Percentiles rank a stretch among this genome's conserved stretches.
Conservation (phyloP, 2,329 filamentous ascomycete genomes). For the Paramyrothecium sp. region DNA sequence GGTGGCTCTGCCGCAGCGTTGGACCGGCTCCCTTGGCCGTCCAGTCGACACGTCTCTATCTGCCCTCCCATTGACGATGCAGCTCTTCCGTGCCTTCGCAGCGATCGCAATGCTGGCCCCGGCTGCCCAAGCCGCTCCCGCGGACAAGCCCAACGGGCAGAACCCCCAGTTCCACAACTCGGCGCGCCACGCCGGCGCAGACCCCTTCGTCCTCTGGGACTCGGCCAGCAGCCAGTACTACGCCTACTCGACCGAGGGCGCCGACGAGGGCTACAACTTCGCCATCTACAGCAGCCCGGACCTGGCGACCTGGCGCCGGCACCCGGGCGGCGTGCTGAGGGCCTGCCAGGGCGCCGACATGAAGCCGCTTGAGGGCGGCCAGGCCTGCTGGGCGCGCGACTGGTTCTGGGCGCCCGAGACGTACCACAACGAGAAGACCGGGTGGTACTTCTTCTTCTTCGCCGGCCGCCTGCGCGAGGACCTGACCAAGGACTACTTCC, state of each 20-base stretch:
- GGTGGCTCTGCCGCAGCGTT: neutral
- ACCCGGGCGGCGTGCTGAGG: constrained; percentile 28
- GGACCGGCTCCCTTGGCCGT: neutral
- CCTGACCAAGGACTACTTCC: constrained; percentile 28
- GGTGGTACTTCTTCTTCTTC: constrained; percentile 36
- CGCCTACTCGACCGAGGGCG: constrained; percentile 33
- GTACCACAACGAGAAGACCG: constrained; percentile 31
- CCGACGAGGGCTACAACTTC: constrained; percentile 27
- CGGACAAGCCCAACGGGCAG: neutral
- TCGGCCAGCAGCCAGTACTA: constrained; percentile 26
- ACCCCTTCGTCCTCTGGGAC: constrained; percentile 30
- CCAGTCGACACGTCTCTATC: neutral
- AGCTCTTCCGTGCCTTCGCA: neutral
- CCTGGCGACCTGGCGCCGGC: constrained; percentile 31
- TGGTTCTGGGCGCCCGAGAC: constrained; percentile 35
- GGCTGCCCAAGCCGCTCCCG: neutral
- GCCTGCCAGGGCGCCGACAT: constrained; percentile 27
- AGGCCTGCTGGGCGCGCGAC: constrained; percentile 33
- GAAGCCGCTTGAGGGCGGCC: constrained; percentile 25
- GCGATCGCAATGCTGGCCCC: neutral
- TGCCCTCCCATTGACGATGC: neutral
- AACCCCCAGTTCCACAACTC: constrained; percentile 31
- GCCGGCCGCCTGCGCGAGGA: constrained; percentile 30
- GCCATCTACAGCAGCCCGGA: constrained; percentile 34
- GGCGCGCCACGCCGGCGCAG: constrained; percentile 27